Base-by-base conservation (phyloP, 768 basidiomycete species). In the Pisolithus albus region DNA sequence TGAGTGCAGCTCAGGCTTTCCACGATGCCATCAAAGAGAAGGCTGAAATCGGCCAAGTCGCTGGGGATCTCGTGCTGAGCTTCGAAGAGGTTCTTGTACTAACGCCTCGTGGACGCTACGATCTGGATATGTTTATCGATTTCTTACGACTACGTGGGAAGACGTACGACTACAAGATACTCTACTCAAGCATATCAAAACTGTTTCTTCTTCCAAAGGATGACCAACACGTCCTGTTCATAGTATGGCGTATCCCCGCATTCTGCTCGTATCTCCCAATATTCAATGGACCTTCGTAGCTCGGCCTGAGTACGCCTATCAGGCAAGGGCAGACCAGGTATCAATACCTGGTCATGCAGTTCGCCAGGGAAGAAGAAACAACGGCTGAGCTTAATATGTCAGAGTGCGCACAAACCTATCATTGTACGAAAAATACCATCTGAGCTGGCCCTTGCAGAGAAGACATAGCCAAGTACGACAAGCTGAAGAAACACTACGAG, bases 81-180 rank as follows among this genome's bases (percentile, higher is more conserved):
- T 96, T 99, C 61, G 89, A 92, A 62, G 96, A 99, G 59, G 87
- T 98, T 15, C 79, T 93, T 21, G 92, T 98, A 5, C 76, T 93
- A 42, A 98, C 96, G 0, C 96, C 96, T 53, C 84, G 95, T 76
- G 94, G 95, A 49, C 85, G 92, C 50, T 96, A 94, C 68, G 94
- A 97, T 61, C 86, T 99, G 71, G 96, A 98, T 72, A 92, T 99
- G 88, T 97, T 91, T 76, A 84, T 84, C 23, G 89, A 90, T 49
- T 98, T 93, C 73, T 68, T 99, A 63, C 85, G 96, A 40, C 72
- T 98, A 30, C 86, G 93, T 18, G 96, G 96, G 48, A 96, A 97
- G 72, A 97, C 94, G 1, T 98, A 98, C 70, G 96, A 99, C 69
- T 99, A 99, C 78, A 93, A 97, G 71, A 91, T 99, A 52, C 76